Conservation (phyloP, 495 filamentous ascomycete genomes). For the Talaromyces thailandensis region DNA sequence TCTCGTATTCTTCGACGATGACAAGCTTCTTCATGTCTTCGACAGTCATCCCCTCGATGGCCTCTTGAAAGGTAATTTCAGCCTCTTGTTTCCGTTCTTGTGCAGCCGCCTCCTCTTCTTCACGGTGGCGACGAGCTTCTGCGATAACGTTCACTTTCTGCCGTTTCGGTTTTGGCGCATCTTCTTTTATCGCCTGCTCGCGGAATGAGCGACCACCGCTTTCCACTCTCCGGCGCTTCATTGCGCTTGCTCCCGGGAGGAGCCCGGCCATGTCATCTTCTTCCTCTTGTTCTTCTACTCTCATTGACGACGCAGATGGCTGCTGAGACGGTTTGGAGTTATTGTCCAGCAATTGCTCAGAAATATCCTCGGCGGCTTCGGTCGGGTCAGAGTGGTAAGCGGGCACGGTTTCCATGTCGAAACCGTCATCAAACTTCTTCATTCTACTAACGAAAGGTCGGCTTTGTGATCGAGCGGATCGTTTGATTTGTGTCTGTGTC, state of each 20-base stretch:
- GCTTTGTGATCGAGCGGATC: conserved; percentile 21
- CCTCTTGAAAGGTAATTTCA: conserved; percentile 43
- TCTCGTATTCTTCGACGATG: conserved; percentile 72
- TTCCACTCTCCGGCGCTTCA: conserved; percentile 53
- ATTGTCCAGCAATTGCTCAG: conserved; percentile 9
- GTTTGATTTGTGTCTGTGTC: conserved; percentile 10
- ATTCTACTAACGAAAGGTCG: conserved; percentile 51
- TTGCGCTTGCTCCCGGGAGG: conserved; percentile 59
- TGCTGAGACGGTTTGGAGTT: conserved; percentile 9
- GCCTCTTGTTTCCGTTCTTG: conserved; percentile 37
- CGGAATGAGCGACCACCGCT: conserved; percentile 13
- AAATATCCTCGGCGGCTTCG: conserved; percentile 7
- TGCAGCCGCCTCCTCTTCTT: conserved; percentile 57
- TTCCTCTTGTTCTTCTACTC: conserved; percentile 26
- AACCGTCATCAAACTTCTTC: conserved; percentile 62
- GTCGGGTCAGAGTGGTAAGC: conserved; percentile 11
- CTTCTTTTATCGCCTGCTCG: conserved; percentile 13
- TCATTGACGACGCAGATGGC: conserved; percentile 12
- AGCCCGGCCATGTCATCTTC: conserved; percentile 54
- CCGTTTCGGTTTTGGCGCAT: conserved; percentile 28
- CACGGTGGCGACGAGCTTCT: conserved; percentile 54
- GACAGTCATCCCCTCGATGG: conserved; percentile 53
- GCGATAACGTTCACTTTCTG: conserved; percentile 63
- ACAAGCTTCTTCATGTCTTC: conserved; percentile 64
- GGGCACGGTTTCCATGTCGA: conserved; percentile 36